Conservation (phyloP, 192 early-diverging fungal genomes). For the Fimicolochytrium jonesii region DNA sequence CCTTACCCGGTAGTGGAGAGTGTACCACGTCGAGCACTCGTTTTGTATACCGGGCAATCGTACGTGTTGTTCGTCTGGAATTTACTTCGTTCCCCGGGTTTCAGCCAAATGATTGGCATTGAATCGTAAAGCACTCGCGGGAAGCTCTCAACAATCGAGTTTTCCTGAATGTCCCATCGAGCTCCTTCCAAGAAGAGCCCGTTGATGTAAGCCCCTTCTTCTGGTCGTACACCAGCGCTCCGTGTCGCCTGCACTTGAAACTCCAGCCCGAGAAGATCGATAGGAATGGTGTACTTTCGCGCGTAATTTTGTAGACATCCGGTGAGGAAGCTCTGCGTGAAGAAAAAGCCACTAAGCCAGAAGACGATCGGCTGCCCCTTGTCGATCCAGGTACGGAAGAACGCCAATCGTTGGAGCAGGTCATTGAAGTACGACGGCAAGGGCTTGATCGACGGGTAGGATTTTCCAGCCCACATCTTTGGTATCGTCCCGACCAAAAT, state of each 20-base stretch:
- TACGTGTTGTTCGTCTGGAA: slow-evolving; percentile 41
- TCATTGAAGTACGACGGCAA: slow-evolving; percentile 51
- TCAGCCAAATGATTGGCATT: slow-evolving; percentile 57
- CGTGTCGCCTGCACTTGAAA: slow-evolving; percentile 46
- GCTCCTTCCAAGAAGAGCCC: slow-evolving; percentile 59
- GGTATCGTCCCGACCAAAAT: slow-evolving; percentile 53
- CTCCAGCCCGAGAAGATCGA: slow-evolving; percentile 54
- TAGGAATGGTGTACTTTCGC: slow-evolving; percentile 59
- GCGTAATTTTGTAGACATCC: slow-evolving; percentile 56
- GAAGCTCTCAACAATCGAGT: slow-evolving; percentile 51
- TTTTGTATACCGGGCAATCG: slow-evolving; percentile 63
- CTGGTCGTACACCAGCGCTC: slow-evolving; percentile 53
- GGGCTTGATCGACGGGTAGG: slow-evolving; percentile 58
- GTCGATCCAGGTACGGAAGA: slow-evolving; percentile 54
- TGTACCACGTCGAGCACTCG: slow-evolving; percentile 46
- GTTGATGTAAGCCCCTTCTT: slow-evolving; percentile 60
- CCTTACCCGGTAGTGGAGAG: slow-evolving; percentile 59
- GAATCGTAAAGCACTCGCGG: slow-evolving; percentile 52
- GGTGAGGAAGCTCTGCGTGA: slow-evolving; percentile 59
- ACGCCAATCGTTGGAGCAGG: slow-evolving; percentile 44
- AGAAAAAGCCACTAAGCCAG: slow-evolving; percentile 64
- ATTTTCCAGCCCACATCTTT: slow-evolving; percentile 51
- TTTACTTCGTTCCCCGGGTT: slow-evolving; percentile 46
- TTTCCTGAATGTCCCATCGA: slow-evolving; percentile 51
- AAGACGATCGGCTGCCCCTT: slow-evolving; percentile 60